phyloP scores from a whole-genome alignment of 345 rosid species.

The Rhodamnia rubescens region DNA sequence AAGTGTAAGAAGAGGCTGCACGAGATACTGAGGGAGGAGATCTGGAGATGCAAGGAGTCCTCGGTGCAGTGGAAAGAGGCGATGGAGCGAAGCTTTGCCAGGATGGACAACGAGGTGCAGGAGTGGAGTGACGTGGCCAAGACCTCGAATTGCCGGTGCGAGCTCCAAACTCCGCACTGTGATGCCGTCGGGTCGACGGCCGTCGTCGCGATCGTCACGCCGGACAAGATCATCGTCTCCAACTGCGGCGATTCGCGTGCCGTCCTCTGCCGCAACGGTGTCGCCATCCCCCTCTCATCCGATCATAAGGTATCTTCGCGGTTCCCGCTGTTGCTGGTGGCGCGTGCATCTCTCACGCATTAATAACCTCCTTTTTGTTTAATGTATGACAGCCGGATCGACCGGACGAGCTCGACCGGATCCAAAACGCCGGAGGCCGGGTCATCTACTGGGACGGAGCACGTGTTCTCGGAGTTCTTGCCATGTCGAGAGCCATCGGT shows the following conservation, averaged over 20 bases:
- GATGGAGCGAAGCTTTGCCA: conserved; percentile 41
- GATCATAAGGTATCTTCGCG: conserved; percentile 53
- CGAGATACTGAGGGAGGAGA: conserved; percentile 41
- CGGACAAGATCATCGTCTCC: conserved; percentile 53
- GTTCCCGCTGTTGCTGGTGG: not conserved
- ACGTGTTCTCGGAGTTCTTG: conserved; percentile 59
- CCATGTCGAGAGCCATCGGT: conserved; percentile 69
- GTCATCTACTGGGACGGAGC: conserved; percentile 83
- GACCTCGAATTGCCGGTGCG: conserved; percentile 44
- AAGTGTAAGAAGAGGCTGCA: conserved; percentile 52
- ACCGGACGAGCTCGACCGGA: conserved; percentile 66
- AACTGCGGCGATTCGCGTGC: conserved; percentile 93
- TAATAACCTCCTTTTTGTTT: not conserved
- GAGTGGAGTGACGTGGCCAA: conserved; percentile 9
- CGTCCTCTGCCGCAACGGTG: conserved; percentile 72
- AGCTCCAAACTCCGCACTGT: conserved; percentile 65
- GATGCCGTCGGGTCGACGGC: conserved; percentile 93
- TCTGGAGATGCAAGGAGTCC: conserved; percentile 4
- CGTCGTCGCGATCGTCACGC: conserved; percentile 58
- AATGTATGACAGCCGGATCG: conserved; percentile 55
- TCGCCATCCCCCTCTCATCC: conserved; percentile 54
- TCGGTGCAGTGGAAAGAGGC: conserved; percentile 42
- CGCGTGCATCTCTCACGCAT: not conserved
- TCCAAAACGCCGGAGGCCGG: conserved; percentile 69
- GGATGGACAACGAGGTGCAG: conserved; percentile 58